A percentile compares a stretch with the other conserved stretches of the same genome.
phyloP scores from a whole-genome alignment of 352 stramenopile species.

The Globisporangium emineosum region DNA sequence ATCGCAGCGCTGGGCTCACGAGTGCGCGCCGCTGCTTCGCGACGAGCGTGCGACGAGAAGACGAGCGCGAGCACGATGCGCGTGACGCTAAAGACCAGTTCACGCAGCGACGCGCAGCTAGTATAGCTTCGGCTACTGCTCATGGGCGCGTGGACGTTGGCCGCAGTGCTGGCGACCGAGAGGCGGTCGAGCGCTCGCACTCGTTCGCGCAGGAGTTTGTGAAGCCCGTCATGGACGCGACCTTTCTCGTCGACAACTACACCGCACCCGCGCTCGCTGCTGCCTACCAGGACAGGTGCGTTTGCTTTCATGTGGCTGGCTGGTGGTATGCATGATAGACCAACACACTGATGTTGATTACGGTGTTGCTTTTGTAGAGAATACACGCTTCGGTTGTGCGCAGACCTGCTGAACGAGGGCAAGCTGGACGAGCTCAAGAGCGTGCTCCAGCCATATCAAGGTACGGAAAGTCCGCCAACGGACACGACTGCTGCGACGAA shows the following conservation, averaged over 20 bases:
- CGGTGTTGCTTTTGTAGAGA: conserved; percentile 31
- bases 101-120: neutral
- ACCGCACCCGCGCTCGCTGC: conserved; percentile 93
- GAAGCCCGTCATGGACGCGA: conserved; percentile 67
- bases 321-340: neutral
- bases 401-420: conserved; percentile 65
- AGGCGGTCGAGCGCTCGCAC: conserved; percentile 25
- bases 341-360: neutral
- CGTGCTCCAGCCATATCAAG: conserved; percentile 76
- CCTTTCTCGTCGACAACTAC: conserved; percentile 95
- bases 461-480: conserved; percentile 15
- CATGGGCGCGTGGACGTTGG: neutral
- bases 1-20: neutral
- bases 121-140: neutral
- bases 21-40: neutral
- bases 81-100: neutral
- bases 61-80: neutral
- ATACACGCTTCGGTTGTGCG: conserved; percentile 76
- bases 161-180: no score
- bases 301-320: neutral
- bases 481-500: neutral
- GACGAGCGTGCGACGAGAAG: conserved; percentile 6
- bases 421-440: conserved; percentile 70
- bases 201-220: conserved; percentile 66
- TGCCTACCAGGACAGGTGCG: conserved; percentile 93